phyloP scores from a whole-genome alignment of 208 protist genomes.

The Leishmania turanica region DNA sequence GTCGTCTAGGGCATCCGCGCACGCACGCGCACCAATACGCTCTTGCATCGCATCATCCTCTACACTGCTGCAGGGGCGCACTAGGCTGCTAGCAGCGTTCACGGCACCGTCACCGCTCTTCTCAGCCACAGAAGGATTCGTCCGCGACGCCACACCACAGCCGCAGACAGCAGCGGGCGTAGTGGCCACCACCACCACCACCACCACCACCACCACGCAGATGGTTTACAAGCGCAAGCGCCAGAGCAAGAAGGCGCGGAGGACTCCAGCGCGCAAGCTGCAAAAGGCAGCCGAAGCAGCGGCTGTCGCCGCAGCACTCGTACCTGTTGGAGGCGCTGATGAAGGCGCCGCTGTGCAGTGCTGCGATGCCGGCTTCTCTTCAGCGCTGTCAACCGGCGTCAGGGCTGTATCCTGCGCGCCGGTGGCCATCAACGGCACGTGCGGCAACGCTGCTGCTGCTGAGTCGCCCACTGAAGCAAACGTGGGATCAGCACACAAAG shows the following conservation, averaged over 20 bases:
- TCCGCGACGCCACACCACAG: neutral
- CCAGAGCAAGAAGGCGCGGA: conserved; percentile 28
- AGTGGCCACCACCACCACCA: neutral
- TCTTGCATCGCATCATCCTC: neutral
- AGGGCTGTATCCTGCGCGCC: neutral
- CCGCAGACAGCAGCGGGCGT: neutral
- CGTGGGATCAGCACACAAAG: neutral
- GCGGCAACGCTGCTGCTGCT: neutral
- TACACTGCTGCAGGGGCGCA: neutral
- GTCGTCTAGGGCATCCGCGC: neutral
- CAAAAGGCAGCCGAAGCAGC: neutral
- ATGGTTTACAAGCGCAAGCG: conserved; percentile 28
- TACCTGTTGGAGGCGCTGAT: neutral
- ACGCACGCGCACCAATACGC: neutral
- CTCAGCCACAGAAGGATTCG: neutral
- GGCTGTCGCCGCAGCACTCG: neutral
- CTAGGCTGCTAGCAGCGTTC: neutral
- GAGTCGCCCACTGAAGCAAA: neutral
- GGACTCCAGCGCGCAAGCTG: conserved; percentile 18
- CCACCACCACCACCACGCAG: neutral
- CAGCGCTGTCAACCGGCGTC: neutral
- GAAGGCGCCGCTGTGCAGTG: neutral
- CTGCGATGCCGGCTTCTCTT: neutral
- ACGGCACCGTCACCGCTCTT: neutral
- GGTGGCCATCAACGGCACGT: neutral